These are phyloP conservation scores for Meripilus lineatus DNA, from an alignment of 1,284 basidiomycete genomes.

Conservation along the genomic window DNA sequence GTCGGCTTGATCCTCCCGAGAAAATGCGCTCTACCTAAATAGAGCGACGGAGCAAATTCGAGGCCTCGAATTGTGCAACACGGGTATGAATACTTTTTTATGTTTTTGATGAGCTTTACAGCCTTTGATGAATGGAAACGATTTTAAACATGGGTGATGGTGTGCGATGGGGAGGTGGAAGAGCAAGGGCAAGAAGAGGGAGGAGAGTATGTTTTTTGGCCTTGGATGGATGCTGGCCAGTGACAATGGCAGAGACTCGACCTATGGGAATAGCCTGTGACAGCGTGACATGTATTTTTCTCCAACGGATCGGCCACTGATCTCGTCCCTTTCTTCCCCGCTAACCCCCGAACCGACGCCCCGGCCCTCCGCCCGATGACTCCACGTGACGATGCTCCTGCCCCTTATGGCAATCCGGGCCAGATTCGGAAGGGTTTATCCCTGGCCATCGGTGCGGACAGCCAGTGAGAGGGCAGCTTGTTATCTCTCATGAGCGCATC, in stretches of 20 bases:
- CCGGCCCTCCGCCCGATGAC: background rate
- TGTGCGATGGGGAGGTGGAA: background rate
- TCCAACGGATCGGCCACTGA: background rate
- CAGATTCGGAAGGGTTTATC: background rate
- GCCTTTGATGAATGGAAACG: background rate
- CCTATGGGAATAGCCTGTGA: too few relatives aligned
- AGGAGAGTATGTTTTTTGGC: background rate
- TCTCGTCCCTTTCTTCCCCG: background rate
- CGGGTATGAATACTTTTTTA: too few relatives aligned
- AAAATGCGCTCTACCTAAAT: background rate
- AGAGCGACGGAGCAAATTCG: background rate
- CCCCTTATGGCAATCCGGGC: too few relatives aligned
- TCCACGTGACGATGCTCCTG: background rate
- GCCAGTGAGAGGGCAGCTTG: too few relatives aligned
- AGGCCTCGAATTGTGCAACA: background rate
- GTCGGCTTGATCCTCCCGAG: slow-evolving; percentile 5
- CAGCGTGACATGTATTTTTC: too few relatives aligned
- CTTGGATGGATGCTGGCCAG: background rate
- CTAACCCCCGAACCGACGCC: background rate
- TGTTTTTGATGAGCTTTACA: too few relatives aligned
- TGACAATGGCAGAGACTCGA: too few relatives aligned
- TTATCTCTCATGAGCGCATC: too few relatives aligned
- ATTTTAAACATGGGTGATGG: background rate
- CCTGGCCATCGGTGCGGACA: too few relatives aligned
- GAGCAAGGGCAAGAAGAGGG: background rate